A percentile compares a stretch with the other conserved stretches of the same genome.
phyloP scores from a whole-genome alignment of 2,329 filamentous ascomycete species.

The Penicillium crustosum region DNA sequence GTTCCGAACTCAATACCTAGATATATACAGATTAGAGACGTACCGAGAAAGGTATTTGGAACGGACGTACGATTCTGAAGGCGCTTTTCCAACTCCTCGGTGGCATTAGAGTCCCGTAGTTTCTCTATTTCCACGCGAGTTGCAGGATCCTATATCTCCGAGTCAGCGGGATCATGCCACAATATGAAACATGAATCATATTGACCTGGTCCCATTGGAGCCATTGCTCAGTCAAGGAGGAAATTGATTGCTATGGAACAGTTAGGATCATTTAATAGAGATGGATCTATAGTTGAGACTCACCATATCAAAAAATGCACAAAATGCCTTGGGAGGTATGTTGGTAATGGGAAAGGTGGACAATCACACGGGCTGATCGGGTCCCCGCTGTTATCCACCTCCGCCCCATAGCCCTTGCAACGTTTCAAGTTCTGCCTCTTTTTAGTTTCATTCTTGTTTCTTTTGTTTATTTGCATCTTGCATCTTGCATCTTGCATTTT shows the following conservation, averaged over 20 bases:
- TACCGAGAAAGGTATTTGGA: neutral
- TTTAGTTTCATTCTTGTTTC: neutral
- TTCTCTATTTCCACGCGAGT: conserved; percentile 57
- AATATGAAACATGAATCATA: neutral
- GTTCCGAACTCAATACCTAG: conserved; percentile 61
- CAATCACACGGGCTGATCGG: conserved; percentile 16
- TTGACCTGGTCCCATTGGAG: conserved; percentile 55
- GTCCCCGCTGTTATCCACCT: conserved; percentile 25
- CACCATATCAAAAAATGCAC: conserved; percentile 23
- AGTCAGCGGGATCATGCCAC: conserved; percentile 20
- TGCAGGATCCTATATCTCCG: conserved; percentile 44
- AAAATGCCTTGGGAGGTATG: neutral
- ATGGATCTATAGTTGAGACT: conserved; percentile 4
- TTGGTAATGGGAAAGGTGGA: conserved; percentile 9
- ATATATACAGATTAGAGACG: conserved; percentile 10
- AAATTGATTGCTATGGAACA: conserved; percentile 33
- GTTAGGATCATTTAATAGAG: conserved; percentile 5
- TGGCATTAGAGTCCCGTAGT: conserved; percentile 49
- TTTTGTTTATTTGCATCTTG: neutral
- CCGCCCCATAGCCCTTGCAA: conserved; percentile 13
- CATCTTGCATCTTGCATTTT: neutral
- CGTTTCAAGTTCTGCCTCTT: conserved; percentile 10
- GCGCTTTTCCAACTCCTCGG: conserved; percentile 52
- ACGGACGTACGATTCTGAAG: conserved; percentile 49
- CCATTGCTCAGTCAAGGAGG: conserved; percentile 54